These are phyloP conservation scores for Mycosphaerelloides madeirae DNA, from an alignment of 2,329 filamentous ascomycete species.

Conservation along the genomic window DNA sequence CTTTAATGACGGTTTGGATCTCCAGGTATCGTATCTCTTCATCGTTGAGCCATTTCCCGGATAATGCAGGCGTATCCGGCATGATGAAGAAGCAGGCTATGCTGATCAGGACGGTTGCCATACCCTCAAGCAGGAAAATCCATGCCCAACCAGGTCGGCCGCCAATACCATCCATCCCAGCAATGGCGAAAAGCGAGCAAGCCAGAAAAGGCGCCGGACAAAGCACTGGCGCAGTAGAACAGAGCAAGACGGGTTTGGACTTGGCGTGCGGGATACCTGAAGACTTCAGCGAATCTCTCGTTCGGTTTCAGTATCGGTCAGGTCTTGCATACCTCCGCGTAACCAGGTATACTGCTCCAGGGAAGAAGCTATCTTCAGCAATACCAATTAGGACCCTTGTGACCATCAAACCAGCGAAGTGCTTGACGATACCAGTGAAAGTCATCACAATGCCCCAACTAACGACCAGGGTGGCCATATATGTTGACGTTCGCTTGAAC, in stretches of 20 bases:
- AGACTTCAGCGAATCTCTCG: slow-evolving; percentile 14
- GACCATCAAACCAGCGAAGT: slow-evolving; percentile 22
- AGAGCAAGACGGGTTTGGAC: slow-evolving; percentile 21
- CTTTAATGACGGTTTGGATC: slow-evolving; percentile 19
- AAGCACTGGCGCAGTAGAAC: slow-evolving; percentile 20
- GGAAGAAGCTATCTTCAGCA: slow-evolving; percentile 23
- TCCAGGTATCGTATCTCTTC: slow-evolving; percentile 19
- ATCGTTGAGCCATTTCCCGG: slow-evolving; percentile 28
- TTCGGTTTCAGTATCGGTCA: slow-evolving; percentile 10
- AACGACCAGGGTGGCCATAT: slow-evolving; percentile 24
- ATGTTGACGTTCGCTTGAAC: slow-evolving; percentile 24
- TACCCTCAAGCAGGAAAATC: slow-evolving; percentile 55
- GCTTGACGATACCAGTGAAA: slow-evolving; percentile 24
- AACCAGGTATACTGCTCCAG: slow-evolving; percentile 13
- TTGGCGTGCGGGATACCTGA: slow-evolving; percentile 19
- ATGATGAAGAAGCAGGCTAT: slow-evolving; percentile 53
- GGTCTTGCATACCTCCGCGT: slow-evolving; percentile 18
- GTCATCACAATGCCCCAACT: slow-evolving; percentile 27
- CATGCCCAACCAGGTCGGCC: slow-evolving; percentile 30
- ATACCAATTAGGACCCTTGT: slow-evolving; percentile 21
- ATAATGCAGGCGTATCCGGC: slow-evolving; percentile 38
- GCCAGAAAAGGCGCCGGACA: slow-evolving; percentile 22
- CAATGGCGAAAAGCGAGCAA: slow-evolving; percentile 25
- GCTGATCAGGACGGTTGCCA: slow-evolving; percentile 51
- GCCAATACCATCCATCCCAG: slow-evolving; percentile 40